A percentile compares a stretch with the other conserved stretches of the same genome.
These are phyloP conservation scores for Wickerhamomyces bisporus DNA, from an alignment of 805 yeast genomes.

Conservation along the genomic window DNA sequence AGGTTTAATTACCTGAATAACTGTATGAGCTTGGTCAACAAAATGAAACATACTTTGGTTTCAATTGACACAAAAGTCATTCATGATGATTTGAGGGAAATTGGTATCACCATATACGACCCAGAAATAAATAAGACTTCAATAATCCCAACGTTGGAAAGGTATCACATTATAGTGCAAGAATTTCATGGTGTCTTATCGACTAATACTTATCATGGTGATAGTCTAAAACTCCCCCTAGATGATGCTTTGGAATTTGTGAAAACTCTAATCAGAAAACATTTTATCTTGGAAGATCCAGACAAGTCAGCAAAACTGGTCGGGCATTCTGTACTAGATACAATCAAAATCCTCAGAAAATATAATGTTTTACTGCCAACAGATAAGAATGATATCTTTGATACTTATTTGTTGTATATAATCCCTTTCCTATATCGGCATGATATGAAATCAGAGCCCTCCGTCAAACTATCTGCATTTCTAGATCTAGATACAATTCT, in stretches of 20 bases:
- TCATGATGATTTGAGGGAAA: slow-evolving; percentile 10
- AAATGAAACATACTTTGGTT: slow-evolving; percentile 6
- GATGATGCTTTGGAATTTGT: slow-evolving; percentile 9
- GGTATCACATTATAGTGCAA: slow-evolving; percentile 14
- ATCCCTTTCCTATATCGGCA: slow-evolving; percentile 9
- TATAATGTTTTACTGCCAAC: slow-evolving; percentile 2
- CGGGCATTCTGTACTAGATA: slow-evolving; percentile 5
- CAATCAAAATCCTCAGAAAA: slow-evolving; percentile 2
- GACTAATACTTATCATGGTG: slow-evolving; percentile 16
- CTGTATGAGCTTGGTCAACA: slow-evolving; percentile 8
- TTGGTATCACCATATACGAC: slow-evolving; percentile 15
- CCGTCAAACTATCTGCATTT: slow-evolving; percentile 3
- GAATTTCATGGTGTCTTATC: slow-evolving; percentile 19
- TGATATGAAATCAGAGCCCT: not conserved
- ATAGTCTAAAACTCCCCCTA: slow-evolving; percentile 10
- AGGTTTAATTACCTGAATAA: slow-evolving; percentile 11
- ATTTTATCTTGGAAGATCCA: not conserved
- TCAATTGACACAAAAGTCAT: slow-evolving; percentile 8
- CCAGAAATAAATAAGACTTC: slow-evolving; percentile 14
- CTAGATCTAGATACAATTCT: slow-evolving; percentile 10
- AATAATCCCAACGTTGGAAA: slow-evolving; percentile 9
- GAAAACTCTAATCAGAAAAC: not conserved
- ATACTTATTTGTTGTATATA: slow-evolving; percentile 11
- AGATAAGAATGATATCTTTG: slow-evolving; percentile 4
- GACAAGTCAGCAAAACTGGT: not conserved